Conservation (phyloP, 192 early-diverging fungal species). For the Linderina pennispora region DNA sequence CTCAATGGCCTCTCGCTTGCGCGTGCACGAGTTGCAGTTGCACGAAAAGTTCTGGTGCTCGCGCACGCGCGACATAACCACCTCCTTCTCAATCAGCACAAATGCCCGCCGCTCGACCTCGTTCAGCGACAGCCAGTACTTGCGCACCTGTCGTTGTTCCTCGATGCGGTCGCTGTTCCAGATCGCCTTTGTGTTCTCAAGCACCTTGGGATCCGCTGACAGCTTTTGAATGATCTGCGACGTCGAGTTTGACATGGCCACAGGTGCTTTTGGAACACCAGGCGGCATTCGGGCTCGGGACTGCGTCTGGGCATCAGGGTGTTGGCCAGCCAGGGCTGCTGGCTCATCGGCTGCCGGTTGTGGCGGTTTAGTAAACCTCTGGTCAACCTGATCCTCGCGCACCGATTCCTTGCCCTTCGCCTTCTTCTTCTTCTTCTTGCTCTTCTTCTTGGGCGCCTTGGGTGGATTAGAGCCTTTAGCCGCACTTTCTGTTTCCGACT, state of each 20-base stretch:
- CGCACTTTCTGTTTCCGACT: no score
- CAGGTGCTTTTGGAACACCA: no score
- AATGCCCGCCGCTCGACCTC: slow-evolving; percentile 23
- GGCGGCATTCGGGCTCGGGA: no score
- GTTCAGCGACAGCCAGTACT: slow-evolving; percentile 31
- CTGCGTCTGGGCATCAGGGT: no score
- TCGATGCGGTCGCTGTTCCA: slow-evolving; percentile 23
- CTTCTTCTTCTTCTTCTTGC: slow-evolving; percentile 17
- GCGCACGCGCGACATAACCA: slow-evolving; percentile 30
- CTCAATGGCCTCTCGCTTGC: slow-evolving; percentile 42
- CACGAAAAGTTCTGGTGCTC: slow-evolving; percentile 46
- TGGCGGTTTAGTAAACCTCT: no score
- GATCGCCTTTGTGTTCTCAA: neutral
- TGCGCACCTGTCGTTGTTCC: slow-evolving; percentile 29
- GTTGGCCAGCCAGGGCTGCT: no score
- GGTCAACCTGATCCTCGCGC: neutral
- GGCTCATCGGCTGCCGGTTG: no score
- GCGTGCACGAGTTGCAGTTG: slow-evolving; percentile 38
- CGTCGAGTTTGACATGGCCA: no score
- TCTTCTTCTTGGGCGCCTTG: slow-evolving; percentile 9
- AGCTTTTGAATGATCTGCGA: no score
- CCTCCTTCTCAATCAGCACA: slow-evolving; percentile 29
- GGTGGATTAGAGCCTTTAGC: neutral
- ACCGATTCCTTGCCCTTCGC: slow-evolving; percentile 11
- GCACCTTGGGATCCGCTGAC: neutral